phyloP scores from a whole-genome alignment of 1,139 yeast genomes.

The Diutina catenulata region DNA sequence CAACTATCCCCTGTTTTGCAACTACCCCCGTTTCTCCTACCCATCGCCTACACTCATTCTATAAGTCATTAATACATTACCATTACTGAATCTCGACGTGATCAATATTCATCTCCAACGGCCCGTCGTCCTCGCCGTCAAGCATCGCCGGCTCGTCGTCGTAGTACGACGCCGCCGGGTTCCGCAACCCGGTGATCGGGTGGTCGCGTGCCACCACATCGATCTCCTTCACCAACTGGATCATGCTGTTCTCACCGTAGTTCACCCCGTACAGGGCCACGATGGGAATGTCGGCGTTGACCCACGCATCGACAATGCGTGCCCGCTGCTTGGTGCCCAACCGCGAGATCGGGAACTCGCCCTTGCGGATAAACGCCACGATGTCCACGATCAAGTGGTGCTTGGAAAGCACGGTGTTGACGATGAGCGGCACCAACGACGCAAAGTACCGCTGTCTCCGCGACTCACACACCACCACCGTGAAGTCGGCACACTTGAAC shows the following conservation, averaged over 20 bases:
- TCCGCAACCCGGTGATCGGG: slow-evolving; percentile 31
- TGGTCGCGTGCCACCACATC: slow-evolving; percentile 30
- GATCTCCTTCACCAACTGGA: slow-evolving; percentile 39
- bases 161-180: slow-evolving; percentile 34
- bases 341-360: slow-evolving; percentile 56
- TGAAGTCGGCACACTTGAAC: slow-evolving; percentile 74
- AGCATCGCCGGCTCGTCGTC: slow-evolving; percentile 11
- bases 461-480: slow-evolving; percentile 70
- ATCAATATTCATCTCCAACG: too few relatives aligned
- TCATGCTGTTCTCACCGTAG: slow-evolving; percentile 55
- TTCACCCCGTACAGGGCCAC: slow-evolving; percentile 40
- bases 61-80: too few relatives aligned
- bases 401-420: slow-evolving; percentile 64
- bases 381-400: slow-evolving; percentile 83
- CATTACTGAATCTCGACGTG: too few relatives aligned
- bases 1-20: too few relatives aligned
- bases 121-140: too few relatives aligned
- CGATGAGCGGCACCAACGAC: slow-evolving; percentile 72
- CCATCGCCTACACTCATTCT: too few relatives aligned
- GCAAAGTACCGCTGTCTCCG: slow-evolving; percentile 42
- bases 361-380: slow-evolving; percentile 64
- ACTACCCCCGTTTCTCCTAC: too few relatives aligned
- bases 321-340: slow-evolving; percentile 71
- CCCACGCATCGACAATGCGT: slow-evolving; percentile 48
- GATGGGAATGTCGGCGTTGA: slow-evolving; percentile 34